phyloP scores from a whole-genome alignment of 2,329 filamentous ascomycete species.

The Fusarium bactridioides region DNA sequence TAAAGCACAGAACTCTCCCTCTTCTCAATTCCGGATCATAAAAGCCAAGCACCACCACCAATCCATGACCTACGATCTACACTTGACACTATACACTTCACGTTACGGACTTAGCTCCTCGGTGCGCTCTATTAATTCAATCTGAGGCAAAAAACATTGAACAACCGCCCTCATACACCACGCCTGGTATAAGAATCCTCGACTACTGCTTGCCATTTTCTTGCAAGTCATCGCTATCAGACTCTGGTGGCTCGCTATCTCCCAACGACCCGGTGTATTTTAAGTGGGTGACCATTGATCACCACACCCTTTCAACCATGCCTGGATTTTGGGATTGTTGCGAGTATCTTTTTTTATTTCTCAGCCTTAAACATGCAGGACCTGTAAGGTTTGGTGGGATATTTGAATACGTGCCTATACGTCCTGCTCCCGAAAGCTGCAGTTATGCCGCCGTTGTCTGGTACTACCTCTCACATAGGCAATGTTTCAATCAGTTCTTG shows the following conservation, averaged over 20 bases:
- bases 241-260: no score
- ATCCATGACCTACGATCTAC: background rate
- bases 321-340: background rate
- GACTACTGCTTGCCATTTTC: no score
- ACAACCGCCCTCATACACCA: background rate
- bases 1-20: background rate
- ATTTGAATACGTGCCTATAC: background rate
- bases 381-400: background rate
- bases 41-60: background rate
- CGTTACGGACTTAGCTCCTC: background rate
- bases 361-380: background rate
- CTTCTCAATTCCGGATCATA: background rate
- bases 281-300: no score
- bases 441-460: background rate
- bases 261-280: no score
- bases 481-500: conserved; percentile 2
- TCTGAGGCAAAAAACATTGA: background rate
- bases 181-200: no score
- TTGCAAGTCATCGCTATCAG: no score
- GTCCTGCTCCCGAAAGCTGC: background rate
- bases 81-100: no score
- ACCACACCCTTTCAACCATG: background rate
- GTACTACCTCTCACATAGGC: conserved; percentile 4
- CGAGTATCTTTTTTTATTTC: background rate
- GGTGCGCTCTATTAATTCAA: background rate